Evolutionary conservation across 164 flowering plant species (phyloP).

Genomic region (Brasenia schreberi): DNA sequence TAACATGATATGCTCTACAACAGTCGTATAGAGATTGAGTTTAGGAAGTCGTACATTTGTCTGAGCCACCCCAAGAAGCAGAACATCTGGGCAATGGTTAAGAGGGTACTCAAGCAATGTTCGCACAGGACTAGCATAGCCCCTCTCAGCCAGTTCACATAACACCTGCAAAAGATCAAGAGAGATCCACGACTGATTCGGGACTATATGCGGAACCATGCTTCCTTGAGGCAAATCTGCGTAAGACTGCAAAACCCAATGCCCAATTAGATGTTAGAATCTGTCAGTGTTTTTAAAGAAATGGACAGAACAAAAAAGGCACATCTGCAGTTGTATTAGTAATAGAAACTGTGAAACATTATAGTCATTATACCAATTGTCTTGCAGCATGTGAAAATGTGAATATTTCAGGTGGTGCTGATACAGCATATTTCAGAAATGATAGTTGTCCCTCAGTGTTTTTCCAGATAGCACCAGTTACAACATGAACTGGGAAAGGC

Average conservation of each 20-base stretch:
- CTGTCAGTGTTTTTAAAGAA: neutral
- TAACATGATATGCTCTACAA: neutral
- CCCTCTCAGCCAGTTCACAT: conserved; percentile 81
- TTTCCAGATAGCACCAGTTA: conserved; percentile 81
- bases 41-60: conserved; percentile 35
- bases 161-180: conserved; percentile 70
- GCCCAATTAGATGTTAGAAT: neutral
- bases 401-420: conserved; percentile 68
- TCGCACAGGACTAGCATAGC: conserved; percentile 53
- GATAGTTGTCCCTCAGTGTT: conserved; percentile 78
- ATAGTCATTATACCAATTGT: conserved; percentile 37
- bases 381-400: conserved; percentile 54
- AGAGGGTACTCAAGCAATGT: conserved; percentile 57
- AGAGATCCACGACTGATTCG: conserved; percentile 72
- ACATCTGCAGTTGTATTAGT: neutral
- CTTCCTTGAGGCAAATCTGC: conserved; percentile 38
- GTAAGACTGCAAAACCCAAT: conserved; percentile 33
- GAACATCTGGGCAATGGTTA: conserved; percentile 55
- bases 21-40: neutral
- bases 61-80: conserved; percentile 83
- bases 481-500: conserved; percentile 70
- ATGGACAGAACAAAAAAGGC: neutral
- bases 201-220: conserved; percentile 37
- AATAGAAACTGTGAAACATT: neutral
- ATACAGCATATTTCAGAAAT: conserved; percentile 70